A percentile compares a stretch with the other conserved stretches of the same genome.
phyloP scores from a whole-genome alignment of 1,284 basidiomycete species.

The Vanrija humicola region DNA sequence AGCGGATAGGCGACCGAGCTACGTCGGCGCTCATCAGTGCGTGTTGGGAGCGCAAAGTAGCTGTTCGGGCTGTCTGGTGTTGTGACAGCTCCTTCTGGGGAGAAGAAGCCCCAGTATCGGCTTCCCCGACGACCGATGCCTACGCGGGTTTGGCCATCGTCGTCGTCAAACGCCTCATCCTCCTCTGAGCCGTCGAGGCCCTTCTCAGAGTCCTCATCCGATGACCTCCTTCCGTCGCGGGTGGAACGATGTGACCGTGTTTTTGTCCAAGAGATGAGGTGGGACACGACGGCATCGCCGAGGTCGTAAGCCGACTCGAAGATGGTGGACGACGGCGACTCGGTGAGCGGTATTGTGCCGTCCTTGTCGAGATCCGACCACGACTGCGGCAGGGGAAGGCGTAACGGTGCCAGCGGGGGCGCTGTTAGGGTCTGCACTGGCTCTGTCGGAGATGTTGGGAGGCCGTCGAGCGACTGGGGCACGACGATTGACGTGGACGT shows the following conservation, averaged over 20 bases:
- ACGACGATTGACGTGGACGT: constrained; percentile 43
- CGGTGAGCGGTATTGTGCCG: too few species aligned
- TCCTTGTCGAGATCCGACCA: too few species aligned
- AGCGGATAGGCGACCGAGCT: constrained; percentile 11
- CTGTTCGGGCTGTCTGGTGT: constrained; percentile 9
- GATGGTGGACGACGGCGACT: background rate
- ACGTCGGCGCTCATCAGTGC: constrained; percentile 22
- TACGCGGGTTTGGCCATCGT: constrained; percentile 1
- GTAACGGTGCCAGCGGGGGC: constrained; percentile 3
- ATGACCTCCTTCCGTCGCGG: constrained; percentile 10
- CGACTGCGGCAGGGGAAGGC: constrained; percentile 3
- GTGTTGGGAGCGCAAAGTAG: constrained; percentile 38
- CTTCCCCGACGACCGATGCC: constrained; percentile 10
- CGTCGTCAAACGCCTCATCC: constrained; percentile 21
- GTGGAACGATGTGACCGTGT: constrained; percentile 1
- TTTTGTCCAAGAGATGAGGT: constrained; percentile 20
- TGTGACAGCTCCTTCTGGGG: constrained; percentile 11
- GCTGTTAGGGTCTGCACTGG: constrained; percentile 12
- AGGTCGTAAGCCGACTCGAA: constrained; percentile 33
- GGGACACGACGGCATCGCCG: constrained; percentile 28
- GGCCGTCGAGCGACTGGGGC: constrained; percentile 19
- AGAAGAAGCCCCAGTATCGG: constrained; percentile 35
- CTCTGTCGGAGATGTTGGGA: constrained; percentile 3
- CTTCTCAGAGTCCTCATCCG: constrained; percentile 43
- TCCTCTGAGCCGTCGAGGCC: constrained; percentile 36